Evolutionary conservation across 176 grass and related monocot genomes (phyloP).

Genomic region (Sorghum bicolor): DNA sequence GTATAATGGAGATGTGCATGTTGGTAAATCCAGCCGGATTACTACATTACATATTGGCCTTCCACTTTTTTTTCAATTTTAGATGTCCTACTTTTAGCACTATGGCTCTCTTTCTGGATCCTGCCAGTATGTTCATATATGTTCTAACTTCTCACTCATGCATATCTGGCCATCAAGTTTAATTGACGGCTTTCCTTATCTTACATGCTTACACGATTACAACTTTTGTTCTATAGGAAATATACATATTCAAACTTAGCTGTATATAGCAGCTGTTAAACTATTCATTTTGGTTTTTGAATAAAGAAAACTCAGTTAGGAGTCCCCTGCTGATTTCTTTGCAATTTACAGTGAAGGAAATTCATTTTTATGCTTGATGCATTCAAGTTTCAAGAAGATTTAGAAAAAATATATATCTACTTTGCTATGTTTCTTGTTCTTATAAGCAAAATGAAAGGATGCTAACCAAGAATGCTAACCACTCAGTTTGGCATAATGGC

Average conservation of each 20-base stretch:
- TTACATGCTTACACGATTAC: not conserved
- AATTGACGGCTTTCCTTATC: not conserved
- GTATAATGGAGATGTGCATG: too few species aligned
- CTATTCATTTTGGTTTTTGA: too few species aligned
- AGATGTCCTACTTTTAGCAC: not conserved
- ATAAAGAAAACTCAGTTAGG: too few species aligned
- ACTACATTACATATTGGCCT: not conserved
- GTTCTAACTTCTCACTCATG: not conserved
- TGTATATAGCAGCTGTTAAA: constrained; percentile 10
- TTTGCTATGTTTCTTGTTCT: too few species aligned
- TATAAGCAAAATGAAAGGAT: too few species aligned
- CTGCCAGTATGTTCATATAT: not conserved
- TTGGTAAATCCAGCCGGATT: not conserved
- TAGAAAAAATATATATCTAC: too few species aligned
- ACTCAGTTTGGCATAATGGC: too few species aligned
- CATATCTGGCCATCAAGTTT: not conserved
- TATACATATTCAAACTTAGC: not conserved
- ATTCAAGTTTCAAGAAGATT: too few species aligned
- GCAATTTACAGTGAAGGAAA: too few species aligned
- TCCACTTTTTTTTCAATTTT: not conserved
- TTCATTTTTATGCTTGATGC: too few species aligned
- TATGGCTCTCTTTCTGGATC: not conserved
- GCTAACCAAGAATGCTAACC: too few species aligned
- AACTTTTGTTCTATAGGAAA: not conserved
- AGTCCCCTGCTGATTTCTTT: too few species aligned